Base-by-base conservation (phyloP, 1,284 basidiomycete species). In the Fistulinella staudtii region DNA sequence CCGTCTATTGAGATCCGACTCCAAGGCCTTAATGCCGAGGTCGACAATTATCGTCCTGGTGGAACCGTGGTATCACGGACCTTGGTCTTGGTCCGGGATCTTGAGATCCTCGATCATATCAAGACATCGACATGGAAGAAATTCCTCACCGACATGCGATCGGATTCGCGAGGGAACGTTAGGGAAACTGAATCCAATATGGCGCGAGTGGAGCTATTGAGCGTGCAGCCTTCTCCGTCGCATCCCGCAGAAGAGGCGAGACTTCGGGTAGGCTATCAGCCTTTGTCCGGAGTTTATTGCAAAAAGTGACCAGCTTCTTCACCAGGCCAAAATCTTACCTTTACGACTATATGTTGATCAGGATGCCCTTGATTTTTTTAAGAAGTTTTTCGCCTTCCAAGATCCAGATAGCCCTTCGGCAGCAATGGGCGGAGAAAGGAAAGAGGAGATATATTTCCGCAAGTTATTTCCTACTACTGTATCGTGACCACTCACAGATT, bases 91-190 rank as follows among this genome's bases (percentile, higher is more conserved):
- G 70, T 88, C 46, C 75, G 70, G 47, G 79, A 90, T 53, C 57
- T 92, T 36, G 92, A 96, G 65, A 96, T 99, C 51, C 71, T 98
- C 42, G 95, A 99, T 68, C 93, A 97, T 61, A 92, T 99, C 74
- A 93, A 92, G 72, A 94, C 94, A 0, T 97, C 94, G 9, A 98
- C 95, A 0, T 99, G 96, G 96, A 88, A 85, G 65, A 97, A 93
- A 60, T 99, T 99, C 64, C 70, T 99, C 47, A 95, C 93, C 1
- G 82, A 83, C 46, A 75, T 94, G 61, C 79, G 84, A 39, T 76
- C 85, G 1, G 90, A 93, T 65, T 83, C 88, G 10, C 76, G 80
- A 41, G 92, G 93, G 0, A 89, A 93, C 56, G 72, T 91, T 6
- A 78, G 92, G 24, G 90, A 96, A 67, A 91, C 87, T 3, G 90